Base-by-base conservation (phyloP, 2,329 filamentous ascomycete species). In the Xylaria sp. region DNA sequence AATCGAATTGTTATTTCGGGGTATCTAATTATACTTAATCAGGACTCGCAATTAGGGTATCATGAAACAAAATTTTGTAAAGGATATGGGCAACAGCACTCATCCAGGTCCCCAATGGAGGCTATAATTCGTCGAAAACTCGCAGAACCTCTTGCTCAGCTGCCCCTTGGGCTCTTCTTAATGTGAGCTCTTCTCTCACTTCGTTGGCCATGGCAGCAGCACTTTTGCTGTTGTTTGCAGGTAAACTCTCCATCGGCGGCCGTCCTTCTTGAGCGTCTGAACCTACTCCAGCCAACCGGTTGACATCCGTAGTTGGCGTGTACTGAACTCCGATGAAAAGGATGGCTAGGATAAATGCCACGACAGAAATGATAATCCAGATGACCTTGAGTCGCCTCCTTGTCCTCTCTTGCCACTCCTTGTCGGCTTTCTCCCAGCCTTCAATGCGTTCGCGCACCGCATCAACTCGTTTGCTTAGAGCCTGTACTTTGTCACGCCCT, bases 331-430 rank as follows among this genome's bases (percentile, higher is more conserved):
- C 77, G 7, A 81, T 70, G 41, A 84, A 78, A 28, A 87, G 73
- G 8, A 88, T 78, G 2, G 86, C 69, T 20, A 88, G 68, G 2
- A 87, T 72, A 43, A 91, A 82, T 4, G 82, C 77, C 41, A 86
- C 68, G 9, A 83, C 77, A 25, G 82, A 86, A 68, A 86, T 86
- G 70, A 89, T 83, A 48, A 88, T 84, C 89, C 90, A 93, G 56
- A 91, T 81, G 23, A 87, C 84, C 72, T 86, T 88, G 70, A 93
- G 81, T 59, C 90, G 85, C 76, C 82, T 84, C 69, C 89, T 83
- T n/a, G 89, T 92, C 74, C 84, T 88, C 75, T 91, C 89, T 79
- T 92, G 88, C 85, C 90, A 91, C 74, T 89, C 88, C 57, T 82
- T 84, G 79, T 94, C 92, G 1, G 87, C 85, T 65, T 83, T 84